Percentiles rank a stretch among this genome's conserved stretches.
These are phyloP conservation scores for Fagus crenata DNA, from an alignment of 306 rosid genomes.

Conservation along the genomic window DNA sequence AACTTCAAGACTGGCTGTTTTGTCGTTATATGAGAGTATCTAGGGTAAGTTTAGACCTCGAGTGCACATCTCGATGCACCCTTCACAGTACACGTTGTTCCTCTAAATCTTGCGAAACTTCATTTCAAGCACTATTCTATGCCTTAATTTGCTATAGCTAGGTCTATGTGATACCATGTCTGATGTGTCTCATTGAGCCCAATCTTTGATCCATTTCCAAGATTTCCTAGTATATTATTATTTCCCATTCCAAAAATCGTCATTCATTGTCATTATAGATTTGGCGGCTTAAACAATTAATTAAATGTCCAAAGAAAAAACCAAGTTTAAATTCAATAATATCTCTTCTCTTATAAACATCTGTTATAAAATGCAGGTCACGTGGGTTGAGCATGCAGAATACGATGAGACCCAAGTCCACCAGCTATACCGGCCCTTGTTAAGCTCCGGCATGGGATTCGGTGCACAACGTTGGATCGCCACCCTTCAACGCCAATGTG, in stretches of 20 bases:
- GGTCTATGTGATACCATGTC: constrained; percentile 43
- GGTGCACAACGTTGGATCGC: constrained; percentile 93
- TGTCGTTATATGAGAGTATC: constrained; percentile 39
- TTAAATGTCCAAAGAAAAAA: neutral
- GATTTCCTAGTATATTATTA: constrained; percentile 12
- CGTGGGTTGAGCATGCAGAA: constrained; percentile 97
- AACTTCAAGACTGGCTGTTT: constrained; percentile 49
- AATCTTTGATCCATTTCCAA: constrained; percentile 21
- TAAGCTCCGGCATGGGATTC: constrained; percentile 87
- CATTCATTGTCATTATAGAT: neutral
- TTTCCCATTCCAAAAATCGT: neutral
- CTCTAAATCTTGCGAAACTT: constrained; percentile 39
- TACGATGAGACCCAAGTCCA: constrained; percentile 84
- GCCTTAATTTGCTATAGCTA: constrained; percentile 23
- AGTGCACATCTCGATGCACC: constrained; percentile 55
- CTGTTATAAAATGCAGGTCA: constrained; percentile 51
- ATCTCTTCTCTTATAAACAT: too few relatives aligned
- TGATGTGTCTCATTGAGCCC: constrained; percentile 29
- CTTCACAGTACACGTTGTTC: constrained; percentile 29
- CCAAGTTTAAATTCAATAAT: neutral
- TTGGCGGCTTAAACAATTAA: neutral
- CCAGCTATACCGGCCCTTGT: constrained; percentile 67
- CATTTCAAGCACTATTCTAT: constrained; percentile 35
- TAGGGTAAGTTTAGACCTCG: constrained; percentile 23
- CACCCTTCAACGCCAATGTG: constrained; percentile 86